These are phyloP conservation scores for Paecilomyces sp. DNA, from an alignment of 2,329 filamentous ascomycete genomes.

Conservation along the genomic window DNA sequence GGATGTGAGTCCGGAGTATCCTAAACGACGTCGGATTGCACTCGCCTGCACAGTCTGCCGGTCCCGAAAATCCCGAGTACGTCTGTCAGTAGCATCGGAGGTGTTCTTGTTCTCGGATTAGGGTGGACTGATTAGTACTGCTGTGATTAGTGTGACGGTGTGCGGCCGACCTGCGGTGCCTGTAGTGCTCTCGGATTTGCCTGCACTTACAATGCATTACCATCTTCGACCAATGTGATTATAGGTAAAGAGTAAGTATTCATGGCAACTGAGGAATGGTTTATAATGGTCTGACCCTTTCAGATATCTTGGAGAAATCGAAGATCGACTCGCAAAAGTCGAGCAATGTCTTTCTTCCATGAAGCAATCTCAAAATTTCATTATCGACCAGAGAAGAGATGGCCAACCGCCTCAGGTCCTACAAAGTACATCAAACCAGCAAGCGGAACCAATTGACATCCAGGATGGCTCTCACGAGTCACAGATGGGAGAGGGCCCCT, in stretches of 20 bases:
- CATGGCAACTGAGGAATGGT: not conserved
- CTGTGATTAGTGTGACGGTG: not conserved
- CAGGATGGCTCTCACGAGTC: not conserved
- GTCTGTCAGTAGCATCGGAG: not conserved
- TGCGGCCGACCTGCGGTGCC: not conserved
- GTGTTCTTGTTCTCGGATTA: not conserved
- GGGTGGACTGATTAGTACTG: not conserved
- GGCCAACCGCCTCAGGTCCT: not conserved
- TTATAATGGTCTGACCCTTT: not conserved
- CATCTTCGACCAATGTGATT: not conserved
- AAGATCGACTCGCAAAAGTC: not conserved
- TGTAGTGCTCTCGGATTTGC: not conserved
- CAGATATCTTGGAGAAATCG: not conserved
- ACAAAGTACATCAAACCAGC: not conserved
- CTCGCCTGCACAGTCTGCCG: not conserved
- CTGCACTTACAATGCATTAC: not conserved
- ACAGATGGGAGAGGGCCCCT: not conserved
- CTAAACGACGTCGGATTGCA: not conserved
- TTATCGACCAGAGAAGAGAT: not conserved
- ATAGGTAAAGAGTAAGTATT: not conserved
- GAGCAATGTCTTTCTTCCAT: not conserved
- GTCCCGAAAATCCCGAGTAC: not conserved
- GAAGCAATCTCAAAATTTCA: not conserved
- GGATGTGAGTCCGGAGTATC: not conserved
- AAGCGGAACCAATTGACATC: not conserved